These are phyloP conservation scores for Botrytis hyacinthi DNA, from an alignment of 2,329 filamentous ascomycete species.

Conservation along the genomic window DNA sequence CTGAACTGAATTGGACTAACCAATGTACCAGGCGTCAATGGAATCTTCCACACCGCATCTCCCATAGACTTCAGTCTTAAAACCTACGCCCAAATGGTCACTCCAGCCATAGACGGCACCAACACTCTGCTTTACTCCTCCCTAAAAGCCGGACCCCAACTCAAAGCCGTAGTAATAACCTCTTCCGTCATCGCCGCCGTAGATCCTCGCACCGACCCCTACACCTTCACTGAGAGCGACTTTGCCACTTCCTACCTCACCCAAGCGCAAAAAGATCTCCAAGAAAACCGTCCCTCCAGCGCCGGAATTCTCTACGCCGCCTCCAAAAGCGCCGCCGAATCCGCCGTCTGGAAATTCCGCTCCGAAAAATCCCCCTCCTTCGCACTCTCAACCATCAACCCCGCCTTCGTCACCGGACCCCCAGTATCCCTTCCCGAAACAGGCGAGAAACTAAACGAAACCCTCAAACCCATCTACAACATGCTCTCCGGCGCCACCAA, in stretches of 20 bases:
- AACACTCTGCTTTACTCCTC: constrained; percentile 36
- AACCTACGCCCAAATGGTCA: constrained; percentile 36
- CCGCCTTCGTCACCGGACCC: constrained; percentile 45
- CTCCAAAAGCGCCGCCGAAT: constrained; percentile 43
- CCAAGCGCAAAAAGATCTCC: constrained; percentile 36
- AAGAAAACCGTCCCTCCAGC: constrained; percentile 28
- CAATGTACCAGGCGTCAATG: constrained; percentile 30
- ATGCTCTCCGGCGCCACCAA: constrained; percentile 40
- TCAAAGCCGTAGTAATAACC: constrained; percentile 45
- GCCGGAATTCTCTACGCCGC: constrained; percentile 40
- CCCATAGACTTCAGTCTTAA: constrained; percentile 36
- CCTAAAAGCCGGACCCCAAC: constrained; percentile 37
- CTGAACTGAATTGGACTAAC: neutral
- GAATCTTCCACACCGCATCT: constrained; percentile 38
- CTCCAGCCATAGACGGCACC: constrained; percentile 33
- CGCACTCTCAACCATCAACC: constrained; percentile 43
- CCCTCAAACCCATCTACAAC: constrained; percentile 38
- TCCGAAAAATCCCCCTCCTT: constrained; percentile 41
- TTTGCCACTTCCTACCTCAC: constrained; percentile 39
- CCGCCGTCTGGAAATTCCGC: constrained; percentile 43
- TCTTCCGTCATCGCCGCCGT: constrained; percentile 38
- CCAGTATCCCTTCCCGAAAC: constrained; percentile 39
- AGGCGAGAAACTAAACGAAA: constrained; percentile 38
- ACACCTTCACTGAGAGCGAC: constrained; percentile 31
- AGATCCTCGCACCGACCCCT: constrained; percentile 29